Conservation (phyloP, 2,329 filamentous ascomycete genomes). For the Hypomyces rosellus region DNA sequence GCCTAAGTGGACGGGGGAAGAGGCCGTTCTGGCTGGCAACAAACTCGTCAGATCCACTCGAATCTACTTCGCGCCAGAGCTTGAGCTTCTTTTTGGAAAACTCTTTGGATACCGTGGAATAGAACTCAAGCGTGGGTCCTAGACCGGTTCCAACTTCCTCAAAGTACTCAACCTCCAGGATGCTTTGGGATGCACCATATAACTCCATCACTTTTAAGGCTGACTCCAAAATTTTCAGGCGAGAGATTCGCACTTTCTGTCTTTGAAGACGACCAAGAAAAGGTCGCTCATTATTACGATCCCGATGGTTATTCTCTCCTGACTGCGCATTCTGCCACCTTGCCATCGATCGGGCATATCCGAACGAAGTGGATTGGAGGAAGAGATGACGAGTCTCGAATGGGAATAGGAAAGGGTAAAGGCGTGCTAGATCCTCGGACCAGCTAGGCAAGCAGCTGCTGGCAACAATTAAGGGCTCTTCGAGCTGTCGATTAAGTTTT, state of each 20-base stretch:
- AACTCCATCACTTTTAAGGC: constrained; percentile 98
- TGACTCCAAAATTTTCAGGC: constrained; percentile 90
- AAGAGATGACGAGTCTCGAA: constrained; percentile 97
- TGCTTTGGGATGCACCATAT: constrained; percentile 92
- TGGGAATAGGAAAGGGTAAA: constrained; percentile 95
- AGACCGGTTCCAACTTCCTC: constrained; percentile 96
- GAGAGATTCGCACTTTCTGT: constrained; percentile 96
- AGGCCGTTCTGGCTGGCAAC: constrained; percentile 78
- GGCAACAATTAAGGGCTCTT: constrained; percentile 93
- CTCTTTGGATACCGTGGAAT: constrained; percentile 93
- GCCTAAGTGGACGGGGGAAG: constrained; percentile 86
- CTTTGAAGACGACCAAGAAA: constrained; percentile 88
- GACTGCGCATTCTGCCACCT: constrained; percentile 92
- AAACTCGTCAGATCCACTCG: constrained; percentile 65
- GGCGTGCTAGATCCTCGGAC: constrained; percentile 88
- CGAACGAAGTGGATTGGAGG: constrained; percentile 95
- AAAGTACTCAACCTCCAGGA: constrained; percentile 96
- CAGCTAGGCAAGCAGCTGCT: constrained; percentile 93
- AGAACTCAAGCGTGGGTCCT: constrained; percentile 94
- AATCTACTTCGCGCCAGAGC: constrained; percentile 91
- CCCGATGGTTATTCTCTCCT: constrained; percentile 71
- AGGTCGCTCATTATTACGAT: constrained; percentile 82
- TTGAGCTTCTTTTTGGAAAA: constrained; percentile 97
- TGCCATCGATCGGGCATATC: constrained; percentile 94
- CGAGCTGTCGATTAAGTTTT: constrained; percentile 92